A percentile compares a stretch with the other conserved stretches of the same genome.
These are phyloP conservation scores for Neonectria punicea DNA, from an alignment of 2,329 filamentous ascomycete species.

Conservation along the genomic window DNA sequence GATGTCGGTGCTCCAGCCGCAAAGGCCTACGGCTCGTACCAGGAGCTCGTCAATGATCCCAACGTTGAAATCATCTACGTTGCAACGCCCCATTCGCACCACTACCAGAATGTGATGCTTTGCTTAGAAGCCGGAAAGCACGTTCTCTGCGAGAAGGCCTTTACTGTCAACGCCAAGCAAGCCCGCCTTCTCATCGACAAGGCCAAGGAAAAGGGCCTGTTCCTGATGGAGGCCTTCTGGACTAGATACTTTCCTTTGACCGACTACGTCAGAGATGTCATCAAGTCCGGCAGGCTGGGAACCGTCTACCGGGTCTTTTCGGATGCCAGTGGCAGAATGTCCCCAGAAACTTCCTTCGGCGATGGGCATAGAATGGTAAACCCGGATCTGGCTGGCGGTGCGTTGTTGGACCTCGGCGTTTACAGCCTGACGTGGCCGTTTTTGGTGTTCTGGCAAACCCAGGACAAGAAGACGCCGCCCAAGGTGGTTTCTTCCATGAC, in stretches of 20 bases:
- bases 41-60: conserved; percentile 79
- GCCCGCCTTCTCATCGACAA: conserved; percentile 75
- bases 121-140: conserved; percentile 84
- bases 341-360: conserved; percentile 11
- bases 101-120: conserved; percentile 88
- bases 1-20: conserved; percentile 72
- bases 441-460: conserved; percentile 82
- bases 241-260: conserved; percentile 87
- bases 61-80: conserved; percentile 88
- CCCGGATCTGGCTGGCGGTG: conserved; percentile 81
- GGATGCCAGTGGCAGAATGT: conserved; percentile 1
- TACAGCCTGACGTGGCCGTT: conserved; percentile 91
- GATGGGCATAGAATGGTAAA: conserved; percentile 79
- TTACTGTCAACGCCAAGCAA: conserved; percentile 85
- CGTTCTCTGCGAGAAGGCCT: conserved; percentile 88
- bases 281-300: conserved; percentile 63
- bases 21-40: conserved; percentile 81
- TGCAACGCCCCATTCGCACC: conserved; percentile 88
- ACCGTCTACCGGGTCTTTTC: conserved; percentile 65
- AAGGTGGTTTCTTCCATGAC: conserved; percentile 73
- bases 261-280: conserved; percentile 74
- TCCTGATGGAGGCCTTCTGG: conserved; percentile 89
- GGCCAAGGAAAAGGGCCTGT: conserved; percentile 75
- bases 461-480: conserved; percentile 71
- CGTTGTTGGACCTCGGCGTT: conserved; percentile 83